phyloP scores from a whole-genome alignment of 306 rosid species.

The Cercis canadensis region DNA sequence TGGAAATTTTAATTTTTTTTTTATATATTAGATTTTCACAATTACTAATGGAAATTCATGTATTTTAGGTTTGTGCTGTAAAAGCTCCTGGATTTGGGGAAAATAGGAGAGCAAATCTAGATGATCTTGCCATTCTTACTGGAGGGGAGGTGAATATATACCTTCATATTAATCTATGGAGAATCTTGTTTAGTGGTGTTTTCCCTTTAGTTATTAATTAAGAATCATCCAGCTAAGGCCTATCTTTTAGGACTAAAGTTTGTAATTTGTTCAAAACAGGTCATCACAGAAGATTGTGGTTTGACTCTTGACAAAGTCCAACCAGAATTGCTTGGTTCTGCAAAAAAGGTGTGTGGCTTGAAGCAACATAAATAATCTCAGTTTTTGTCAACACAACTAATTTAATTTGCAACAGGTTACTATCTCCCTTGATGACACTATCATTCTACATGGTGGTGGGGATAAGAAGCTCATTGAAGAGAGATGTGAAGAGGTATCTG shows the following conservation, averaged over 20 bases:
- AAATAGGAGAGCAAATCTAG: constrained; percentile 78
- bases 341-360: constrained; percentile 72
- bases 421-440: constrained; percentile 82
- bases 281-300: constrained; percentile 78
- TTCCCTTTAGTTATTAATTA: constrained; percentile 3
- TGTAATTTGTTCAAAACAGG: constrained; percentile 57
- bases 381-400: constrained; percentile 22
- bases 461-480: constrained; percentile 92
- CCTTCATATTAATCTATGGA: constrained; percentile 17
- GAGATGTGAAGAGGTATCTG: constrained; percentile 81
- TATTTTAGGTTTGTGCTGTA: constrained; percentile 86
- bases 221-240: constrained; percentile 7
- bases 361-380: constrained; percentile 20
- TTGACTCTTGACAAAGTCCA: constrained; percentile 83
- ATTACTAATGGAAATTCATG: constrained; percentile 31
- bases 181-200: constrained; percentile 3
- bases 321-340: constrained; percentile 82
- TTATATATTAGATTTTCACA: constrained; percentile 14
- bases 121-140: constrained; percentile 84
- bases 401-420: constrained; percentile 63
- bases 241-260: constrained; percentile 16
- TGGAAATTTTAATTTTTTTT: constrained; percentile 3
- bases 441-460: constrained; percentile 92
- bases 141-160: constrained; percentile 86
- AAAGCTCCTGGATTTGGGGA: constrained; percentile 99